Evolutionary conservation across 805 yeast genomes (phyloP).

Genomic region (Candida sonorensis): DNA sequence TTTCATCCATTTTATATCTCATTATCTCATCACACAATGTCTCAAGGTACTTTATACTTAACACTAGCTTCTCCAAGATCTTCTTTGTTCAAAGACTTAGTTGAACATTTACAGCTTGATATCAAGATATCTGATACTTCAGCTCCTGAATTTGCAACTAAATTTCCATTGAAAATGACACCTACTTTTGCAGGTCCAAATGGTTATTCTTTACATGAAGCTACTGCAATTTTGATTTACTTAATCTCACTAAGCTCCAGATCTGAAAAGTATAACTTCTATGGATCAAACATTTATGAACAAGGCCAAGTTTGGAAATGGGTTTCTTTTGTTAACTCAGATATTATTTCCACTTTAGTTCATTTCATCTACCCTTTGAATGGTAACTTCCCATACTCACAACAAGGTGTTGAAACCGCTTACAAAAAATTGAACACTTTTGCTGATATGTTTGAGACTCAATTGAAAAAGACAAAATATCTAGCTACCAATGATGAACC

Average conservation of each 20-base stretch:
- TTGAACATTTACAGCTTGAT: constrained; percentile 50
- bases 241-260: constrained; percentile 28
- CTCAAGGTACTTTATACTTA: constrained; percentile 3
- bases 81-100: constrained; percentile 37
- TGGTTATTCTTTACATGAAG: constrained; percentile 63
- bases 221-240: constrained; percentile 52
- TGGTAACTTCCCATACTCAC: constrained; percentile 64
- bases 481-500: constrained; percentile 22
- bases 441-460: constrained; percentile 22
- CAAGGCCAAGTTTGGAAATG: constrained; percentile 62
- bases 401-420: constrained; percentile 33
- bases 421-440: constrained; percentile 3
- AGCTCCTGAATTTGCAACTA: constrained; percentile 35
- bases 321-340: constrained; percentile 69
- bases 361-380: constrained; percentile 47
- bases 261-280: constrained; percentile 28
- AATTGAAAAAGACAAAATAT: constrained; percentile 22
- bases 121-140: constrained; percentile 36
- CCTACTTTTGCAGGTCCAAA: constrained; percentile 62
- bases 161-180: constrained; percentile 55
- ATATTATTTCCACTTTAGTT: constrained; percentile 41
- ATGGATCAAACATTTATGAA: constrained; percentile 56
- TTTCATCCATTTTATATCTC: too few relatives aligned
- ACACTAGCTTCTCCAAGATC: constrained; percentile 26
- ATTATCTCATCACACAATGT: too few relatives aligned